Evolutionary conservation across 805 yeast species (phyloP), one percentile per base, ranked within the genome.

Genomic region (Yamadazyma ubonensis): DNA sequence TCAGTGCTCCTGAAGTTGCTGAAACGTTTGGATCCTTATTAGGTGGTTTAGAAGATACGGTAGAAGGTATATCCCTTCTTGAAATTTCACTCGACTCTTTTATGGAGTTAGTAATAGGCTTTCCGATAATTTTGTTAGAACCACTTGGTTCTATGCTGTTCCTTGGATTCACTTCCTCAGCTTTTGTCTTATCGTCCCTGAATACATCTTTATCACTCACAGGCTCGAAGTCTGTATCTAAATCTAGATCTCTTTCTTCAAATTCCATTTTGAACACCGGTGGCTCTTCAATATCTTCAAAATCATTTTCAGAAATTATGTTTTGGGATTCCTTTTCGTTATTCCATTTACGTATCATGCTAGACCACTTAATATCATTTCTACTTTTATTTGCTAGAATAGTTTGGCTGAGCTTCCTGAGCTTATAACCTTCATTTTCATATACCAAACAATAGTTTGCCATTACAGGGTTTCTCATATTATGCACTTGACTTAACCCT

Each of bases 301-400:
- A 67, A 42, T 67, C 71, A 14, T 67, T 59, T 23, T 62, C 71
- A 38, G 61, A 58, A 21, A 65, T 64, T 2, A 47, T 44, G 21
- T 38, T 31, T 26, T 33, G 29, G 15, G 38, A 18, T 15, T 39
- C 44, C 18, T 20, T 16, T 14, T 43, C 34, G 30, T 20, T 38
- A 20, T 35, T 39, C 44, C 40, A 38, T 34, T 42, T 38, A 14
- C 38, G 12, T 10, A 39, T 38, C 33, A 30, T 18, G 18, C 36
- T 45, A 15, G 28, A 20, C 45, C 46, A 54, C 38, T 59, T 61
- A 4, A 52, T 51, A 5, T 54, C 60, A 41, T 66, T 67, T 36
- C 73, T 45, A n/a, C 70, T 56, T 45, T 64, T 65, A 49, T 55
- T 63, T 31, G 67, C 59, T 26, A 71, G 49, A 14, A 66, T 57